These are phyloP conservation scores for Fusarium sp. DNA, from an alignment of 2,329 filamentous ascomycete species.

Conservation along the genomic window DNA sequence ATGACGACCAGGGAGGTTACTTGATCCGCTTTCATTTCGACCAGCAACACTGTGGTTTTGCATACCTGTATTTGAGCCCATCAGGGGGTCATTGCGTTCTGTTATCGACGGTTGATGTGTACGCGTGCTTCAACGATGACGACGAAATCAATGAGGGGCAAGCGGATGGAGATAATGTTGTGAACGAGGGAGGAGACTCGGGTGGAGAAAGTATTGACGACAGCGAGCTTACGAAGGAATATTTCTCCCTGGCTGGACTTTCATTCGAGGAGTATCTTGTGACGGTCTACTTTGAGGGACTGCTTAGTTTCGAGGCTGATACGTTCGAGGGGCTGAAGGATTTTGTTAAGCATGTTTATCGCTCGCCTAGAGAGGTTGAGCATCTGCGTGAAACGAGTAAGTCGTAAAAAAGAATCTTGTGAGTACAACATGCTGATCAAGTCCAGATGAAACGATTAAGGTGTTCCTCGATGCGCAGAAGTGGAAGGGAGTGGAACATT, in stretches of 20 bases:
- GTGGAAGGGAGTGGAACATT: neutral
- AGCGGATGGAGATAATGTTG: neutral
- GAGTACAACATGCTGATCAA: neutral
- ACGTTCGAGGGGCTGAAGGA: neutral
- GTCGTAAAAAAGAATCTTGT: accelerated
- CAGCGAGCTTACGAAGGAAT: neutral
- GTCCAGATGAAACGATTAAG: neutral
- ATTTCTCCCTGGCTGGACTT: neutral
- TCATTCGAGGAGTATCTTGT: neutral
- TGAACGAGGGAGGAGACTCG: neutral
- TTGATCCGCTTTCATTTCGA: neutral
- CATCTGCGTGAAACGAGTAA: neutral
- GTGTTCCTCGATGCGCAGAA: neutral
- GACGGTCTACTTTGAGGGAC: neutral
- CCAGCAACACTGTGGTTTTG: neutral
- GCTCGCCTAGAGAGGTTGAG: neutral
- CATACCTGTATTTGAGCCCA: neutral
- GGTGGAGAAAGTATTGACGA: neutral
- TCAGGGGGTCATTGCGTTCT: neutral
- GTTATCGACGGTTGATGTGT: neutral
- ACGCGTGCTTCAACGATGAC: neutral
- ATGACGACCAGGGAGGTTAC: neutral
- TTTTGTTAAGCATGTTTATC: neutral
- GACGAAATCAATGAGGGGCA: neutral
- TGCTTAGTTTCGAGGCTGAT: neutral